Base-by-base conservation (phyloP, 257 asterid species). In the Scutellaria baicalensis region DNA sequence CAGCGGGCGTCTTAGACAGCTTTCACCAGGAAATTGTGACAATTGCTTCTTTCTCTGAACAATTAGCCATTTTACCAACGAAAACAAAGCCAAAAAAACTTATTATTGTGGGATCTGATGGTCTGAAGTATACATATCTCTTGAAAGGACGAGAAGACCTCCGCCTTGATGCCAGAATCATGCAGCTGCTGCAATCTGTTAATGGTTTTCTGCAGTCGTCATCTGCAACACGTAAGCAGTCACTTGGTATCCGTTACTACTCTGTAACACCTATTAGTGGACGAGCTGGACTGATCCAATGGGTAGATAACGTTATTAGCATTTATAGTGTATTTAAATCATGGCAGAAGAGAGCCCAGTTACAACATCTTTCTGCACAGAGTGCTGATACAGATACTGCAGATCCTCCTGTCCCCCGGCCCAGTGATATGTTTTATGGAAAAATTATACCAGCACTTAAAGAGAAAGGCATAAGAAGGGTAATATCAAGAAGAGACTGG, bases 111-210 rank as follows among this genome's bases (percentile, higher is more conserved):
- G 99, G 97, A 51, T 94, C 97, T 78, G 89, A 94, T 82, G 97
- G 99, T 62, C 82, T 77, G 80, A 86, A 86, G 78, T 94, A 94
- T 76, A 87, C 91, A 18, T 94, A 94, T 86, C 97, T 94, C 74
- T 83, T 94, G 84, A 94, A 94, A 91, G 99, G 99, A 59, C 90
- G 99, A 75, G 99, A 94, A 78, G 99, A 94, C 80, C 81, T 94
- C 76, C 99, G 97, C 54, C 99, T 94, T 61, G 99, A 94, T 86
- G 99, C 99, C 79, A 86, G 99, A 79, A 91, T 91, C 80, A 94
- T 94, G 99, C 99, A 94, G 88, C 82, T 94, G 66, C 83, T 94
- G 77, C 97, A 91, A 81, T 93, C 97, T 72, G 84, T 94, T 42
- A 88, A 94, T 81, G 92, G 95, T 75, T 91, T 89, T 77, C 87